Evolutionary conservation across 1,284 basidiomycete genomes (phyloP).

Genomic region (Moesziomyces parantarcticus): DNA sequence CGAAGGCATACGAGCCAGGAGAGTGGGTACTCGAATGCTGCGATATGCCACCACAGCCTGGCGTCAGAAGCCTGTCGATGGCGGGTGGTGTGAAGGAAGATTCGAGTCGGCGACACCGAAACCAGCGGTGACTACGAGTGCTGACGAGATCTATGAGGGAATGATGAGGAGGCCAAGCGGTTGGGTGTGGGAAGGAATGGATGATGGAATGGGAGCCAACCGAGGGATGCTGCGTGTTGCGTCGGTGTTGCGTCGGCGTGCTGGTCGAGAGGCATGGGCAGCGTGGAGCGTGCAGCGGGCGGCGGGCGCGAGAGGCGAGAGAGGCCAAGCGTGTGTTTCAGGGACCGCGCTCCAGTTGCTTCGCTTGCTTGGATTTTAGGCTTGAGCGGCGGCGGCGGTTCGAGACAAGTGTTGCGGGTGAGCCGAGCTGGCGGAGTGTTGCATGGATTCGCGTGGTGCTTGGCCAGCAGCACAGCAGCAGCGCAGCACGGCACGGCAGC

Average conservation of each 20-base stretch:
- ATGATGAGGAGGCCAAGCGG: not conserved
- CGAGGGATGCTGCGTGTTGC: too few species aligned
- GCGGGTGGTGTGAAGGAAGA: not conserved
- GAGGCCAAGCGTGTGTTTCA: not conserved
- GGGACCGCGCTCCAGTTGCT: not conserved
- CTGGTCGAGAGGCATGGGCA: too few species aligned
- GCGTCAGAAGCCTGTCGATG: not conserved
- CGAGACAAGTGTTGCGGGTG: not conserved
- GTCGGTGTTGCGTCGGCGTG: too few species aligned
- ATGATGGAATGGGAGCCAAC: not conserved
- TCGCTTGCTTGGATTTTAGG: too few species aligned
- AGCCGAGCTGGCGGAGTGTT: not conserved
- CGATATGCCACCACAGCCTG: not conserved
- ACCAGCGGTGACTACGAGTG: conserved; percentile 9
- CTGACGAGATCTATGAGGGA: not conserved
- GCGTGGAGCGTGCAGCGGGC: not conserved
- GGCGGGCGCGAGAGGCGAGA: too few species aligned
- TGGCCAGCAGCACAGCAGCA: not conserved
- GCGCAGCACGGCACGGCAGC: too few species aligned
- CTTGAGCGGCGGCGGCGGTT: not conserved
- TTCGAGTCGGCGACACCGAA: conserved; percentile 6
- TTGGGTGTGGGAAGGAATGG: too few species aligned
- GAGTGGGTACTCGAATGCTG: not conserved
- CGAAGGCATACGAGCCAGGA: not conserved
- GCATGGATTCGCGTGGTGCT: not conserved